A percentile compares a stretch with the other conserved stretches of the same genome.
Conservation (phyloP, 2,329 filamentous ascomycete species). For the Colletotrichum incanum region DNA sequence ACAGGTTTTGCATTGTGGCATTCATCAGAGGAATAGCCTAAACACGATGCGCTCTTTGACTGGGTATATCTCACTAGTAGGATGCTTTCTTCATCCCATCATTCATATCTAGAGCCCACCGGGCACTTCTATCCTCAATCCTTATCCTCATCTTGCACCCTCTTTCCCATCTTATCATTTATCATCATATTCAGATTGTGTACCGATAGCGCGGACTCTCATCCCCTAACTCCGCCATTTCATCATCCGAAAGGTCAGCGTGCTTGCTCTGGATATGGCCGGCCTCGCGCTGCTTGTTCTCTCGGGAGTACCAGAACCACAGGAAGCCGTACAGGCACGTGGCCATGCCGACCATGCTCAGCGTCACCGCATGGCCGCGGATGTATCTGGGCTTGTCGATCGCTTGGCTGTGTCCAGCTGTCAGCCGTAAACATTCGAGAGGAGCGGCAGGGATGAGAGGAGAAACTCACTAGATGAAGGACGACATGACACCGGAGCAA, state of each 20-base stretch:
- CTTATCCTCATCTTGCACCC: too few species aligned
- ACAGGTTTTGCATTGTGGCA: background rate
- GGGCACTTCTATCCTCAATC: background rate
- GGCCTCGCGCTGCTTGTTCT: slow-evolving; percentile 63
- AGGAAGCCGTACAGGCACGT: slow-evolving; percentile 55
- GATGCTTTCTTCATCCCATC: background rate
- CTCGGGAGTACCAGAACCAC: slow-evolving; percentile 53
- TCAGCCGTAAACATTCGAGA: background rate
- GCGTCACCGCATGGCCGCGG: slow-evolving; percentile 71
- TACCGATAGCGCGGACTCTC: slow-evolving; percentile 67
- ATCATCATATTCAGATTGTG: slow-evolving; percentile 52
- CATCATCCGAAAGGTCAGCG: slow-evolving; percentile 60
- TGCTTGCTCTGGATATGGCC: slow-evolving; percentile 58
- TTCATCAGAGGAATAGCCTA: background rate
- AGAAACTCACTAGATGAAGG: slow-evolving; percentile 40
- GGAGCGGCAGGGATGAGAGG: too few species aligned
- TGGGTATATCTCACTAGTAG: background rate
- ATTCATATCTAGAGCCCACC: background rate
- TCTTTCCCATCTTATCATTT: background rate
- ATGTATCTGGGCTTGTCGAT: slow-evolving; percentile 71
- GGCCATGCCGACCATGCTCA: slow-evolving; percentile 43
- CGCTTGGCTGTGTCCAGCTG: slow-evolving; percentile 53
- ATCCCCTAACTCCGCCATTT: slow-evolving; percentile 66
- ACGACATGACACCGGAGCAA: slow-evolving; percentile 70
- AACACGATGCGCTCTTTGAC: background rate